These are phyloP conservation scores for Trichoderma sp. DNA, from an alignment of 2,329 filamentous ascomycete genomes.

Conservation along the genomic window DNA sequence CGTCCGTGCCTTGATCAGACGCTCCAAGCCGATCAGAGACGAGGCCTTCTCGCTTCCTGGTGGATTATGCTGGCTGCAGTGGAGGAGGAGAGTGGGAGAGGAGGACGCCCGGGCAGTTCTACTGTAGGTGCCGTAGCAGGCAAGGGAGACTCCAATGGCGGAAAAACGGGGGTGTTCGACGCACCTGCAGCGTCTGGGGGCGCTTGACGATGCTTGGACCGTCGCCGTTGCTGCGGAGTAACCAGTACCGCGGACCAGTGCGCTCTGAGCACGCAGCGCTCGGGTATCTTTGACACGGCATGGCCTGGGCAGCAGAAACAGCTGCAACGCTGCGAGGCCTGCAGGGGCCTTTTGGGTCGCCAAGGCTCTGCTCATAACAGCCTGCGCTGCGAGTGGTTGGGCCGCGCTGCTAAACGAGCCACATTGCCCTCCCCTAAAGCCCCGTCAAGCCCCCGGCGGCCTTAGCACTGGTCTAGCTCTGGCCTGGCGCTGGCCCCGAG, in stretches of 20 bases:
- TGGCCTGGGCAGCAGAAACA: background rate
- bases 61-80: conserved; percentile 9
- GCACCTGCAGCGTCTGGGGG: conserved; percentile 20
- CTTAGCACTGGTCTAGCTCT: conserved; percentile 1
- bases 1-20: conserved; percentile 14
- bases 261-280: background rate
- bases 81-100: conserved; percentile 20
- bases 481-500: background rate
- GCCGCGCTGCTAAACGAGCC: conserved; percentile 8
- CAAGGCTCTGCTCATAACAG: conserved; percentile 3
- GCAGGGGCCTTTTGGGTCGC: conserved; percentile 13
- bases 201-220: conserved; percentile 23
- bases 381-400: conserved; percentile 10
- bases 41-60: conserved; percentile 15
- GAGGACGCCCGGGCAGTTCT: background rate
- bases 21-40: conserved; percentile 21
- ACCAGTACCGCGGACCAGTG: background rate
- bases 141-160: conserved; percentile 13
- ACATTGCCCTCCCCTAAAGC: conserved; percentile 6
- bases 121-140: background rate
- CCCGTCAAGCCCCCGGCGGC: conserved; percentile 1
- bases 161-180: conserved; percentile 22
- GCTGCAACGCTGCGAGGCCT: background rate
- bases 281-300: background rate
- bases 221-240: conserved; percentile 4